phyloP scores from a whole-genome alignment of 75 land plant species.

The Ceratopteris richardii region DNA sequence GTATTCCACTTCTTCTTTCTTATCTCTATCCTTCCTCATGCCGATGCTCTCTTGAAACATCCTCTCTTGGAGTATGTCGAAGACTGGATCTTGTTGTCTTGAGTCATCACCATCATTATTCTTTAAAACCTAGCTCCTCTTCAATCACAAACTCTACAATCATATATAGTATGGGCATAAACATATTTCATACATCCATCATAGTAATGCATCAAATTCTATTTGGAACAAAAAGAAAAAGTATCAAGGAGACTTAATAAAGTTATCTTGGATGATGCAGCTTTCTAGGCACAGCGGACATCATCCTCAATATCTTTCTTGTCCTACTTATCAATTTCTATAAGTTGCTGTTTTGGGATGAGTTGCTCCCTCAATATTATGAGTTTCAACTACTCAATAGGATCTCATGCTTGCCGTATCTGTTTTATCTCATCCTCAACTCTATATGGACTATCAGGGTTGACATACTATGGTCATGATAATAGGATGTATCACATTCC shows the following conservation, averaged over 20 bases:
- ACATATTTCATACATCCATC: no score
- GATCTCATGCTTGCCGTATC: constrained; percentile 25
- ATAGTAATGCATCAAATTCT: no score
- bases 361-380: constrained; percentile 24
- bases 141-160: no score
- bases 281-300: constrained; percentile 19
- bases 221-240: no score
- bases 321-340: constrained; percentile 23
- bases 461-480: constrained; percentile 43
- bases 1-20: constrained; percentile 76
- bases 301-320: constrained; percentile 24
- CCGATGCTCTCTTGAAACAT: no score
- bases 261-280: constrained; percentile 8
- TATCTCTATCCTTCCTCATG: constrained; percentile 35
- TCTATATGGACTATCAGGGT: constrained; percentile 35
- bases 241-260: no score
- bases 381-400: constrained; percentile 24
- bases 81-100: no score
- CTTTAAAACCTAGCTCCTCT: no score
- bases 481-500: constrained; percentile 33
- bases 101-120: no score
- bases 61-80: no score
- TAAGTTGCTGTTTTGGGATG: constrained; percentile 18
- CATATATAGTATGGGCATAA: no score
- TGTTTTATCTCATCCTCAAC: constrained; percentile 27